Base-by-base conservation (phyloP, 805 yeast species). In the Pichia exigua region DNA sequence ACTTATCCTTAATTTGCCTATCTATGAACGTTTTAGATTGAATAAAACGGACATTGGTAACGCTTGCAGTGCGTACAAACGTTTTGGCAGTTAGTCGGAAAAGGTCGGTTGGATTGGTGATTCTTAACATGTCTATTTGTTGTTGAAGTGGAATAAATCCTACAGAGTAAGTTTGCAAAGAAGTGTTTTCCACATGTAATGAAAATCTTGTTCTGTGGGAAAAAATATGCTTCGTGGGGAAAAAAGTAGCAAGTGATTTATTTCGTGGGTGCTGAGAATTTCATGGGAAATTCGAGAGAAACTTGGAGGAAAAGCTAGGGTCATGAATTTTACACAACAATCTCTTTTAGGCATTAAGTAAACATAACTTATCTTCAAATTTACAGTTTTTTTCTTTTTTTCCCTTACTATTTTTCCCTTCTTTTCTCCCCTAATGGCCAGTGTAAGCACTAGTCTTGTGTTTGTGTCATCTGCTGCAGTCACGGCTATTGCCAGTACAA, bases 1-100 rank as follows among this genome's bases (percentile, higher is more conserved):
- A 77, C 48, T 70, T 61, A 1, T 61, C 69, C 27, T 64, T 35
- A n/a, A 73, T 64, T 44, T 65, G 71, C 7, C 57, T 61, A n/a
- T 64, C 63, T 9, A 61, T 49, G 4, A 57, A 46, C 3, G 64
- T 56, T 43, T 64, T 63, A 15, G 67, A 62, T 47, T 65, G 65
- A 10, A 62, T 56, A 20, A 57, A 61, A 46, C 68, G 55, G n/a
- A 61, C 63, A 51, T 62, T 59, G 8, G 61, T 55, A 10, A 61
- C 61, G 1, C 59, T 55, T 13, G 68, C 66, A 52, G 57, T 51
- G 32, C 54, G 44, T 5, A 47, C 32, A 20, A n/a, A 35, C 11
- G 20, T 35, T 7, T 17, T 4, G 3, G 20, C 18, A 6, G 39
- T 11, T 17, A 35, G 5, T 6, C 39, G 20, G 9, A 35, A 35